Conservation (phyloP, 805 yeast genomes). For the Komagataella populi region DNA sequence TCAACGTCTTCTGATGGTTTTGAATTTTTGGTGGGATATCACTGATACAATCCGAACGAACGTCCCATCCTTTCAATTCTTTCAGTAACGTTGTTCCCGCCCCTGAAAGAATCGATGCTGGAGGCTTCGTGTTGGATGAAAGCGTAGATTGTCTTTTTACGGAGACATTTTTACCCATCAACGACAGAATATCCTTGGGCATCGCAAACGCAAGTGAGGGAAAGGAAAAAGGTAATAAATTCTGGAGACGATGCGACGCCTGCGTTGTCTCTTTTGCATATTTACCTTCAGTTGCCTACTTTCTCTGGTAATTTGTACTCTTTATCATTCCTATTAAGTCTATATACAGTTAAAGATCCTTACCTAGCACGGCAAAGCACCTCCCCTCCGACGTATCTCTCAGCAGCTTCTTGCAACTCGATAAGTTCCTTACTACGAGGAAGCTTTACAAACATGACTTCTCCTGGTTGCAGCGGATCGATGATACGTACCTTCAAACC, state of each 20-base stretch:
- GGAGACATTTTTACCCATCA: neutral
- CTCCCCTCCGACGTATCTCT: conserved; percentile 58
- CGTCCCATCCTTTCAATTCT: neutral
- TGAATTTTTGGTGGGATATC: neutral
- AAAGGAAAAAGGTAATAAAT: neutral
- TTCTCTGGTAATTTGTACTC: neutral
- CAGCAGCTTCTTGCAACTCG: conserved; percentile 80
- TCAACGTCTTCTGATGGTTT: conserved; percentile 7
- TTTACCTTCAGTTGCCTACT: neutral
- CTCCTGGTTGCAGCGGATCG: conserved; percentile 81
- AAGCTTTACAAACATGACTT: conserved; percentile 58
- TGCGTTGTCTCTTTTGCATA: neutral
- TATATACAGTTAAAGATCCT: conserved; percentile 3
- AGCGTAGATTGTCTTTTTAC: neutral
- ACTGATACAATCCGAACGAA: neutral
- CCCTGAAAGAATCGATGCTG: neutral
- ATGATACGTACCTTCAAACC: conserved; percentile 69
- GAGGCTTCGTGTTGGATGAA: neutral
- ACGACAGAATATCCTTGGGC: neutral
- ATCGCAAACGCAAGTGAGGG: neutral
- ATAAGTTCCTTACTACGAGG: conserved; percentile 31
- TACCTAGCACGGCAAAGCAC: conserved; percentile 66
- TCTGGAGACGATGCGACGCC: neutral
- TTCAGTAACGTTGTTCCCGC: neutral
- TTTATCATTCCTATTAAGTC: neutral